Conservation (phyloP, 805 yeast species). For the Metschnikowia anglica region DNA sequence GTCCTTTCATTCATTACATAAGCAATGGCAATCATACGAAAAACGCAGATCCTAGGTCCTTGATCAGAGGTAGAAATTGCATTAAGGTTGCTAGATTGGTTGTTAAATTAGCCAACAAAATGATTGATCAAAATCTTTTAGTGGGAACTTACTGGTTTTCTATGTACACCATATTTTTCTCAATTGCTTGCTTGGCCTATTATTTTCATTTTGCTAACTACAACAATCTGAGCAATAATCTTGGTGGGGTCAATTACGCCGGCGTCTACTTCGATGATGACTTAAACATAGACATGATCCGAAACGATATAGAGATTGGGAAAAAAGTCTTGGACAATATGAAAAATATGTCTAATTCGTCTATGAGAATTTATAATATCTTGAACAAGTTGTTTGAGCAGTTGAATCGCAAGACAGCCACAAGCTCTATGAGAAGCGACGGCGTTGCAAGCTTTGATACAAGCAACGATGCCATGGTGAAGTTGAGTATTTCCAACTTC, state of each 20-base stretch:
- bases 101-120: constrained; percentile 74
- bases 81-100: constrained; percentile 81
- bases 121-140: constrained; percentile 68
- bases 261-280: constrained; percentile 48
- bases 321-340: constrained; percentile 67
- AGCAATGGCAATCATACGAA: constrained; percentile 49
- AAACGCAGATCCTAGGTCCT: constrained; percentile 54
- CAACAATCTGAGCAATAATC: constrained; percentile 23
- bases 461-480: constrained; percentile 21
- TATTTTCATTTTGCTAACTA: constrained; percentile 60
- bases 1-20: constrained; percentile 86
- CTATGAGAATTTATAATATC: constrained; percentile 75
- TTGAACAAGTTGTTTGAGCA: constrained; percentile 79
- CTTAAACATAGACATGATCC: constrained; percentile 50
- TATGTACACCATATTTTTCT: constrained; percentile 82
- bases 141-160: constrained; percentile 92
- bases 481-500: constrained; percentile 29
- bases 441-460: constrained; percentile 14
- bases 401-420: constrained; percentile 69
- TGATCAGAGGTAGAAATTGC: constrained; percentile 77
- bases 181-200: constrained; percentile 82
- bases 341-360: constrained; percentile 74
- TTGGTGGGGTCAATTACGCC: constrained; percentile 40
- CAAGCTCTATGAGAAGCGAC: constrained; percentile 26
- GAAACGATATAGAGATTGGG: constrained; percentile 79